Evolutionary conservation across 2,329 filamentous ascomycete genomes (phyloP), one percentile per base, ranked within the genome.

Genomic region (Pseudogymnoascus sp.): DNA sequence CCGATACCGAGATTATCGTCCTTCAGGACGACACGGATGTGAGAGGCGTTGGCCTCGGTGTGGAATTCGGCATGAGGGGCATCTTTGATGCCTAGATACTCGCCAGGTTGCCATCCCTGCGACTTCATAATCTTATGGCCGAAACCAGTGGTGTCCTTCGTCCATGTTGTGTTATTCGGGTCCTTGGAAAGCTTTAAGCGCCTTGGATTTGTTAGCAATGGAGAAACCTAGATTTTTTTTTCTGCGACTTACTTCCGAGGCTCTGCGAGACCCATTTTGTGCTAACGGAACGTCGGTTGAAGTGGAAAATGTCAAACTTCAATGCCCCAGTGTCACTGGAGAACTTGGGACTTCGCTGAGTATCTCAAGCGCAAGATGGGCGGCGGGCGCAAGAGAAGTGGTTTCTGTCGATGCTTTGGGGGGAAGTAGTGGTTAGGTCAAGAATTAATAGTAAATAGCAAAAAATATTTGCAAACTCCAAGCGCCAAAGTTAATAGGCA

Each of bases 121-220:
- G 88, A 82, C 60, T 87, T 85, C 72, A 99, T 86, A 69, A 97
- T 93, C 72, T 87, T 90, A 75, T 96, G 92, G 69, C 94, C 94
- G 74, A 94, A 97, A 62, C 86, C 87, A 63, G 83, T 83, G 67
- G 88, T 90, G 73, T 92, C 88, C 71, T 88, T 87, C 63, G 88
- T 87, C 94, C 94, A 99, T 81, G 84, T 86, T 59, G 91, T 96
- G 76, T 97, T 99, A 78, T 97, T 97, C 6, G 94, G 94, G 76
- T 99, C 94, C 73, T 89, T 83, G 68, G 88, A 89, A 72, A 97
- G 86, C 77, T 93, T 96, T 59, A 69, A 68, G 35, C 70, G 69
- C 62, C 73, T 74, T 10, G 35, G 11, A 33, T 28, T 37, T 6
- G 18, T 5, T 64, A 61, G 44, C 25, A 35, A 42, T 42, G 23